phyloP scores from a whole-genome alignment of 306 rosid genomes.

The Cicer arietinum region DNA sequence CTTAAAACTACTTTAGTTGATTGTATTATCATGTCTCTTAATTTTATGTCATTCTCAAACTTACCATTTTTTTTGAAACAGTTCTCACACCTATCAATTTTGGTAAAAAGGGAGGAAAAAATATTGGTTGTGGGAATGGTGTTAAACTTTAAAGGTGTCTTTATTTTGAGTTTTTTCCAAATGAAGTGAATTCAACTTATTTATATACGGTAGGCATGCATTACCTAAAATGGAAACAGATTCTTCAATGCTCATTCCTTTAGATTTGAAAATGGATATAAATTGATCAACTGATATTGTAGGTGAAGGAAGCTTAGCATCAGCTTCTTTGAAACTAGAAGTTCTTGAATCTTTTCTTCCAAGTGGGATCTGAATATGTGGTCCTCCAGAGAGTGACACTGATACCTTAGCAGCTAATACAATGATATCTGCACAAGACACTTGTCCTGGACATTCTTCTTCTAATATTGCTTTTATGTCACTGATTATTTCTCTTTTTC shows the following conservation, averaged over 20 bases:
- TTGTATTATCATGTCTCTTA: not conserved
- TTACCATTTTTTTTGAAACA: not conserved
- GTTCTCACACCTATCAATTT: not conserved
- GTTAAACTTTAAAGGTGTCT: not conserved
- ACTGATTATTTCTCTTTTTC: slow-evolving; percentile 45
- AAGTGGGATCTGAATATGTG: slow-evolving; percentile 47
- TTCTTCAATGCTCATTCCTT: slow-evolving; percentile 53
- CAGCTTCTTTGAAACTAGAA: slow-evolving; percentile 42
- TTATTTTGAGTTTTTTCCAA: not conserved
- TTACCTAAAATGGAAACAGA: slow-evolving; percentile 57
- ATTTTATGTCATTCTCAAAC: not conserved
- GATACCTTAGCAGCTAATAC: slow-evolving; percentile 51
- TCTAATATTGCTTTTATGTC: slow-evolving; percentile 48
- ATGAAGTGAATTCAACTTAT: not conserved
- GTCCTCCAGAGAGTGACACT: slow-evolving; percentile 52
- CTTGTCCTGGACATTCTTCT: slow-evolving; percentile 49
- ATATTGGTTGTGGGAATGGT: not conserved
- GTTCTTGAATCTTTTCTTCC: slow-evolving; percentile 57
- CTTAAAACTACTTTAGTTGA: not conserved
- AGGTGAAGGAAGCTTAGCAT: slow-evolving; percentile 53
- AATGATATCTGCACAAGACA: slow-evolving; percentile 57
- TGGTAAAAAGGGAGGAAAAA: not conserved
- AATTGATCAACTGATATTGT: slow-evolving; percentile 45
- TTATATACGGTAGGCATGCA: not conserved
- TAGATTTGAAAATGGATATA: slow-evolving; percentile 39